Evolutionary conservation across 345 rosid species (phyloP).

Genomic region (Syzygium aqueum): DNA sequence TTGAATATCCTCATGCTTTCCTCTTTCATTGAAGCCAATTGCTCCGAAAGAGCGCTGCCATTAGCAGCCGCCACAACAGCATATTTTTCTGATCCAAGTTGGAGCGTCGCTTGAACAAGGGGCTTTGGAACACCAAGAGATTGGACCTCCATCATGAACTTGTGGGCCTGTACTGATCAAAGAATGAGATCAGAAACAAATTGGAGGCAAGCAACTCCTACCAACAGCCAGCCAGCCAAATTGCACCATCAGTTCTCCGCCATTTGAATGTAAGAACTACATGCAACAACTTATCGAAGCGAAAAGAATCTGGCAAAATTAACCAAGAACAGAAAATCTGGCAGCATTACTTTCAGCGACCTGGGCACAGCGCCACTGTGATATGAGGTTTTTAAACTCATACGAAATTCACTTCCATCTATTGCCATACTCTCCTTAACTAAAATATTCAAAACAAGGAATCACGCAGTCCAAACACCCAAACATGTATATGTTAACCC

Average conservation of each 20-base stretch:
- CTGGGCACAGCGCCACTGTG: not conserved
- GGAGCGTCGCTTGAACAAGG: constrained; percentile 39
- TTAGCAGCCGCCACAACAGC: constrained; percentile 20
- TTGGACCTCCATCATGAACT: constrained; percentile 39
- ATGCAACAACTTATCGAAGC: not conserved
- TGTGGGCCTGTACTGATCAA: not conserved
- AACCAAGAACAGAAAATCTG: not conserved
- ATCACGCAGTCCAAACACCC: not conserved
- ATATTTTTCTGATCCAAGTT: constrained; percentile 62
- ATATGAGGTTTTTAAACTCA: not conserved
- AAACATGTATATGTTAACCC: not conserved
- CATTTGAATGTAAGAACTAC: not conserved
- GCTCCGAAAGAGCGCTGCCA: constrained; percentile 38
- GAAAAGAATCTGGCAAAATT: not conserved
- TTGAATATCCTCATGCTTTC: constrained; percentile 66
- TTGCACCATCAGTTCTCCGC: not conserved
- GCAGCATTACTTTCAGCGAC: not conserved
- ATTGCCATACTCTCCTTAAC: not conserved
- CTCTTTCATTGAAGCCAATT: constrained; percentile 66
- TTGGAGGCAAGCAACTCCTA: not conserved
- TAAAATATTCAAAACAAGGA: not conserved
- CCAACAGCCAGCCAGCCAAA: not conserved
- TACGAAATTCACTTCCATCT: not conserved
- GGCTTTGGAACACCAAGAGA: constrained; percentile 8
- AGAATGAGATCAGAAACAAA: not conserved